Percentiles rank a stretch among this genome's conserved stretches.
These are phyloP conservation scores for Tolypocladium amazonense DNA, from an alignment of 2,329 filamentous ascomycete species.

Conservation along the genomic window DNA sequence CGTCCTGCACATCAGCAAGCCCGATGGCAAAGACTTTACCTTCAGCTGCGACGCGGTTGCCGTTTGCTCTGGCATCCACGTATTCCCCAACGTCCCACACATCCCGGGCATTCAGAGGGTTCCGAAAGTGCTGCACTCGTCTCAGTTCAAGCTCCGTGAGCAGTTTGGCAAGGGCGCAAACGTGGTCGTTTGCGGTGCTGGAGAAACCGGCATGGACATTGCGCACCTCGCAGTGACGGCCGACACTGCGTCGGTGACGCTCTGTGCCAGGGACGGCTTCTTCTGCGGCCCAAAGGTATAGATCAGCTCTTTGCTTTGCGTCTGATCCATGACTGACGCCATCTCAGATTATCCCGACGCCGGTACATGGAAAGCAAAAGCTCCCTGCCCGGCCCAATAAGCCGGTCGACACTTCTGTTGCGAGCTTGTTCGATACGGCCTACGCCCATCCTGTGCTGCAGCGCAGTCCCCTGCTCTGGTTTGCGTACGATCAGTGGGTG, in stretches of 20 bases:
- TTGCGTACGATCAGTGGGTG: conserved; percentile 34
- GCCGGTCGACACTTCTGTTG: conserved; percentile 34
- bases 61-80: conserved; percentile 33
- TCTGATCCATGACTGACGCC: not conserved
- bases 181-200: conserved; percentile 31
- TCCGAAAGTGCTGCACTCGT: conserved; percentile 29
- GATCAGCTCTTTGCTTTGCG: not conserved
- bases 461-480: conserved; percentile 30
- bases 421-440: conserved; percentile 39
- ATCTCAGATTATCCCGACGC: conserved; percentile 15
- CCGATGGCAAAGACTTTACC: not conserved
- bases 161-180: conserved; percentile 29
- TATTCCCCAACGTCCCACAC: conserved; percentile 25
- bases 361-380: conserved; percentile 1
- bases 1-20: conserved; percentile 5
- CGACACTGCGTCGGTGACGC: conserved; percentile 26
- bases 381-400: conserved; percentile 21
- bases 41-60: conserved; percentile 34
- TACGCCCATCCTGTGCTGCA: conserved; percentile 37
- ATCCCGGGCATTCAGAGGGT: conserved; percentile 27
- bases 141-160: conserved; percentile 26
- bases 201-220: conserved; percentile 36
- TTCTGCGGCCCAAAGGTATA: conserved; percentile 32
- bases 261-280: conserved; percentile 35
- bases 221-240: conserved; percentile 33